Percentiles rank a stretch among this genome's conserved stretches.
Evolutionary conservation across 2,329 filamentous ascomycete genomes (phyloP).

Genomic region (Blastomyces gilchristii): DNA sequence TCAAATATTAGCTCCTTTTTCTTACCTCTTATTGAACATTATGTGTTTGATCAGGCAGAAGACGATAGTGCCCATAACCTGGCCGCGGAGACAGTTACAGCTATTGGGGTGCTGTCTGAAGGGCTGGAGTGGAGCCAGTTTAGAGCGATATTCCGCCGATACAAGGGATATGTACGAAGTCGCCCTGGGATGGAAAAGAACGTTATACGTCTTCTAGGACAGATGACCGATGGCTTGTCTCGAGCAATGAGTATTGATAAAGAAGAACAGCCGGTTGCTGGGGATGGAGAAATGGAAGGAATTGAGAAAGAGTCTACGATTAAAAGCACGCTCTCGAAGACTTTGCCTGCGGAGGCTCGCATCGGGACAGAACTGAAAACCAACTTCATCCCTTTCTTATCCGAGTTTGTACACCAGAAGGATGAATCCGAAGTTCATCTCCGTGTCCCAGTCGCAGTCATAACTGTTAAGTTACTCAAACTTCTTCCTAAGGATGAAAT

Average conservation of each 20-base stretch:
- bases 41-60: conserved; percentile 72
- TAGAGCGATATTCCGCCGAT: conserved; percentile 70
- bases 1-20: conserved; percentile 78
- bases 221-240: conserved; percentile 66
- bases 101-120: conserved; percentile 62
- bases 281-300: conserved; percentile 21
- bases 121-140: conserved; percentile 88
- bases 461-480: conserved; percentile 76
- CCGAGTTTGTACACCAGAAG: conserved; percentile 84
- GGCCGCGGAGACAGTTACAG: conserved; percentile 72
- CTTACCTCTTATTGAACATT: conserved; percentile 85
- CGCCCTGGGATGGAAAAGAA: conserved; percentile 79
- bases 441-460: conserved; percentile 79
- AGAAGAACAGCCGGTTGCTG: conserved; percentile 16
- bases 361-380: conserved; percentile 61
- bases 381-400: conserved; percentile 66
- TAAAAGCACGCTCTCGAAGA: conserved; percentile 47
- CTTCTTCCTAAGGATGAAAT: conserved; percentile 66
- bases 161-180: conserved; percentile 67
- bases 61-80: conserved; percentile 71
- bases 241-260: conserved; percentile 36
- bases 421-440: conserved; percentile 90
- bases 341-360: conserved; percentile 57
- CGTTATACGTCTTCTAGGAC: conserved; percentile 69
- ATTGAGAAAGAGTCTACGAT: conserved; percentile 21